Evolutionary conservation across 179 eudicot genomes (phyloP), one percentile per base, ranked within the genome.

Genomic region (Corrigiola litoralis): DNA sequence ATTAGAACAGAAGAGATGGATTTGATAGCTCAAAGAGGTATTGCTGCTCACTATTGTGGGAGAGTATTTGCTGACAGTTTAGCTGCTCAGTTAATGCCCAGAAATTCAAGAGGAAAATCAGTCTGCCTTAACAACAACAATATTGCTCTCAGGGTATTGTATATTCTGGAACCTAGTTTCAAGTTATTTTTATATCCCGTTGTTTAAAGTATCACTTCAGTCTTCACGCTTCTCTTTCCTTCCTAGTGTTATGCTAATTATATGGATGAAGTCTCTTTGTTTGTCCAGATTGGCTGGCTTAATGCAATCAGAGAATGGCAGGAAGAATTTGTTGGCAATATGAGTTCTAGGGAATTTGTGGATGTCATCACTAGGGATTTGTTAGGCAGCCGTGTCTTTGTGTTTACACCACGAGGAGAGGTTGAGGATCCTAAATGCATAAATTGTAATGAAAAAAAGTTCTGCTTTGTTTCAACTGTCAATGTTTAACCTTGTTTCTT

Each of bases 301-400:
- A 87, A 94, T 73, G 99, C 99, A 66, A 94, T 94, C 63, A 84
- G 91, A 74, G 97, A 94, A 74, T 94, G 99, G 99, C 99, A 94
- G 67, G 99, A 90, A 55, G 99, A 94, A 77, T 94, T 94, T 75
- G 99, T 94, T 57, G 99, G 99, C 49, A 94, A 86, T 77, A 94
- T 94, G 99, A 94, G 89, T 70, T 94, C 99, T 16, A 86, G 99
- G 81, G 99, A 94, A 75, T 94, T 94, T 75, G 99, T 94, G 49
- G 99, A 94, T 67, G 87, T 89, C 49, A 65, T 94, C 64, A 94
- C 97, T 63, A 77, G 90, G 61, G 99, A 94, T 84, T 85, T 90
- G 44, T 67, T 94, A 66, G 99, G 99, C 57, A 94, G 97, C 73
- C 89, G 99, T 55, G 89, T 94, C 69, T 94, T 90, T 73, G 99